Base-by-base conservation (phyloP, 2,329 filamentous ascomycete genomes). In the Neocucurbitaria cava region DNA sequence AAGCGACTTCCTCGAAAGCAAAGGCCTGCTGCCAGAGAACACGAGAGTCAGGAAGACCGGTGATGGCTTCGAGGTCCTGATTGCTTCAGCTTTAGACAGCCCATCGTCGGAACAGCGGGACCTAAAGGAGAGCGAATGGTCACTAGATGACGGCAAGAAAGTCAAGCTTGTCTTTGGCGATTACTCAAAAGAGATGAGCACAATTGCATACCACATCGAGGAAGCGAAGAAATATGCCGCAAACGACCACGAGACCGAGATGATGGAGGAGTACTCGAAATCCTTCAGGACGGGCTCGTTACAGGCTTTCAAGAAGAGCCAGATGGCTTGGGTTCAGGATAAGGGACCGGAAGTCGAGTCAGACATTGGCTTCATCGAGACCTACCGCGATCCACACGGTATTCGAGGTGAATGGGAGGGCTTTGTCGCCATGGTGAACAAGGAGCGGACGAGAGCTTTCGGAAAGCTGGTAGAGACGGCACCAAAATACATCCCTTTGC, bases 401-500 rank as follows among this genome's bases (percentile, higher is more conserved):
- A 79, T 82, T 17, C 78, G 82, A 39, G 80, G 80, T 10, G 82
- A 85, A 56, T 85, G 80, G 77, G 78, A 83, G 69, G 82, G 80
- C 9, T 82, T 84, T 46, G 77, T 76, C 6, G 76, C 79, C 55
- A 80, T 91, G 76, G 89, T 98, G 41, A 98, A 98, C 77, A 83
- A 94, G 70, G 94, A 97, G 74, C 88, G 94, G 18, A 99, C 94
- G 1, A 85, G 85, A 54, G 91, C 93, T 1, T 98, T 98, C 71
- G 89, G 89, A 7, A 89, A 90, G 64, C 85, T 98, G 1, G 95
- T 98, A 4, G 83, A 88, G 18, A 88, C 88, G 23, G 93, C 95
- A 0, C 89, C 92, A 10, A 81, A 82, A 41, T 88, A 96, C 72
- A 97, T 99, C 46, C 91, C 92, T 6, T 87, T 96, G 58, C 81